phyloP scores from a whole-genome alignment of 2,329 filamentous ascomycete genomes.

The Cladosporium halotolerans region DNA sequence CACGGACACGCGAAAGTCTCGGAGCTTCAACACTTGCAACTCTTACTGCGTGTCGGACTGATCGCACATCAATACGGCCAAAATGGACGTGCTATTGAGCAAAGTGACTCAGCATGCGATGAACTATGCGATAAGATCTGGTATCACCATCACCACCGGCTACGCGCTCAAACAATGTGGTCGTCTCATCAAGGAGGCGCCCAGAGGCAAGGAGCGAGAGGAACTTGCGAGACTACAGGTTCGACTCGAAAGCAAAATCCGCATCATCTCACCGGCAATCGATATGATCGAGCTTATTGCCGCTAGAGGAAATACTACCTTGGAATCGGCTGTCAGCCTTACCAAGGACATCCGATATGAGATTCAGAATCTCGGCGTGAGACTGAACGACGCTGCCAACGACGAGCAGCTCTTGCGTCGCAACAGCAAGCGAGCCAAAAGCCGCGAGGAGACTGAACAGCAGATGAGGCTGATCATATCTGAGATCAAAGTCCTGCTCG shows the following conservation, averaged over 20 bases:
- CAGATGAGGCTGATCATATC: conserved; percentile 65
- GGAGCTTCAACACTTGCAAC: too few relatives aligned
- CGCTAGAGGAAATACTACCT: conserved; percentile 67
- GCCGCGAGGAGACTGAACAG: conserved; percentile 51
- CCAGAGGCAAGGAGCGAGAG: conserved; percentile 61
- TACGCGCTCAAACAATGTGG: conserved; percentile 81
- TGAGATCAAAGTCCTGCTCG: conserved; percentile 69
- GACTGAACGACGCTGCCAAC: conserved; percentile 63
- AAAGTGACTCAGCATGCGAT: conserved; percentile 73
- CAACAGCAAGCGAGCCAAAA: conserved; percentile 41
- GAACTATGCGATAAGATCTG: conserved; percentile 86
- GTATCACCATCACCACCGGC: conserved; percentile 74
- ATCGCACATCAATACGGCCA: background rate
- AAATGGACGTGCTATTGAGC: conserved; percentile 66
- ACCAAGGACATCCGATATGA: conserved; percentile 78
- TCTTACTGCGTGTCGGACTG: too few relatives aligned
- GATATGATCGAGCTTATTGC: conserved; percentile 87
- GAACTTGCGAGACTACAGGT: conserved; percentile 68
- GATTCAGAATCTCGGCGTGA: conserved; percentile 71
- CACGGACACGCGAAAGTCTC: too few relatives aligned
- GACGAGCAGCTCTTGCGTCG: conserved; percentile 51
- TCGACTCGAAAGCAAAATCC: conserved; percentile 77
- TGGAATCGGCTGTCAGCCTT: conserved; percentile 78
- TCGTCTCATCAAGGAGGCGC: conserved; percentile 66
- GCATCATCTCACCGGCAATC: conserved; percentile 85